Conservation (phyloP, 495 filamentous ascomycete genomes). For the Xylaria venustula region DNA sequence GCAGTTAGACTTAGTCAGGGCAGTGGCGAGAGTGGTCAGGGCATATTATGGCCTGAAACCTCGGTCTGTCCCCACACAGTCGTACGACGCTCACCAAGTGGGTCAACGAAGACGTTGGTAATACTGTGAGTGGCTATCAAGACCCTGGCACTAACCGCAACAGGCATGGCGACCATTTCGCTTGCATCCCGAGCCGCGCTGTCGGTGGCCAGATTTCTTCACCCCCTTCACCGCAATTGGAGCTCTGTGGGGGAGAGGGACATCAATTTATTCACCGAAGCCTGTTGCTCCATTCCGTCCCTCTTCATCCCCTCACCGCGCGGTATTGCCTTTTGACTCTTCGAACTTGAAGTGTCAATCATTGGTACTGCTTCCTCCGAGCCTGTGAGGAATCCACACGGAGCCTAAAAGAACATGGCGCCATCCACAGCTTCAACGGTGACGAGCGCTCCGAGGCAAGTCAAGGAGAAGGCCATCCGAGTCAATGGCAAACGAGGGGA, state of each 20-base stretch:
- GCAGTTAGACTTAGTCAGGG: not conserved
- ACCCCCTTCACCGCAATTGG: slow-evolving; percentile 8
- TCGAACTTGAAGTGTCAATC: not conserved
- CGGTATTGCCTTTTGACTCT: not conserved
- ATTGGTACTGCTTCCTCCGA: not conserved
- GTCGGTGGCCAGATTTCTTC: slow-evolving; percentile 7
- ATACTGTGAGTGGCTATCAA: no score
- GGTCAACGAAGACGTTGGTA: no score
- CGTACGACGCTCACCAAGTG: not conserved
- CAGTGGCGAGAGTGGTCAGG: not conserved
- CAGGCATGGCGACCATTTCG: not conserved
- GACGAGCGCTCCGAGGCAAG: slow-evolving; percentile 20
- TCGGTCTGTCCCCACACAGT: not conserved
- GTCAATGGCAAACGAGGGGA: slow-evolving; percentile 24
- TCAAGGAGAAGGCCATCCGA: slow-evolving; percentile 26
- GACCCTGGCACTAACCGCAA: not conserved
- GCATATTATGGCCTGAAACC: no score
- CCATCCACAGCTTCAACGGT: slow-evolving; percentile 28
- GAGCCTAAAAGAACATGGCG: slow-evolving; percentile 21
- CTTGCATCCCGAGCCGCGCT: not conserved
- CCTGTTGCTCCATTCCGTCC: not conserved
- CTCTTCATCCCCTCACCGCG: not conserved
- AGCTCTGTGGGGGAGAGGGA: not conserved
- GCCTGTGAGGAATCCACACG: not conserved
- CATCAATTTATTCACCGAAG: not conserved